phyloP scores from a whole-genome alignment of 2,329 filamentous ascomycete genomes.

The Epichloe coenophiala region DNA sequence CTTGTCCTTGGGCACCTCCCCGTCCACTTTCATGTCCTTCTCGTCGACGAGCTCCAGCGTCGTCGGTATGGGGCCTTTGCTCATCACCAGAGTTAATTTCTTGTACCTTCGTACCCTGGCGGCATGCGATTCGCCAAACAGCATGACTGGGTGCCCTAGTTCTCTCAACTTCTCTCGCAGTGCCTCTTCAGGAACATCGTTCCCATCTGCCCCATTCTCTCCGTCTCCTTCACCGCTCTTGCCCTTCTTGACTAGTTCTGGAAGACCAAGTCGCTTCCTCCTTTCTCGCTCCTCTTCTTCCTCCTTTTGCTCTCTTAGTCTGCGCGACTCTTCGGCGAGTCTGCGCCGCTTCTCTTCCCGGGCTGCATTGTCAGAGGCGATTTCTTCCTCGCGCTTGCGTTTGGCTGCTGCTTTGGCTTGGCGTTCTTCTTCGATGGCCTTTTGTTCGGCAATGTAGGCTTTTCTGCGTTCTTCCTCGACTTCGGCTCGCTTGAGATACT shows the following conservation, averaged over 20 bases:
- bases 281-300: conserved; percentile 58
- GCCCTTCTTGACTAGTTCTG: conserved; percentile 44
- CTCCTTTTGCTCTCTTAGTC: conserved; percentile 57
- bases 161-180: conserved; percentile 54
- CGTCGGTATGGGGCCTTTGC: conserved; percentile 74
- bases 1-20: conserved; percentile 46
- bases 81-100: conserved; percentile 47
- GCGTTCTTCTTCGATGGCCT: conserved; percentile 56
- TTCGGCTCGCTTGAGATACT: conserved; percentile 77
- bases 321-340: conserved; percentile 68
- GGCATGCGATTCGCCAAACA: conserved; percentile 74
- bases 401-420: conserved; percentile 60
- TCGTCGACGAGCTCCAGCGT: conserved; percentile 68
- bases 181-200: conserved; percentile 60
- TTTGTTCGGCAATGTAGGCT: conserved; percentile 72
- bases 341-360: conserved; percentile 72
- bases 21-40: conserved; percentile 73
- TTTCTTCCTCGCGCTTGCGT: conserved; percentile 80
- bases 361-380: conserved; percentile 50
- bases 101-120: conserved; percentile 58
- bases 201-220: conserved; percentile 30
- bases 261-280: conserved; percentile 66
- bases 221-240: conserved; percentile 26
- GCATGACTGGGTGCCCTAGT: conserved; percentile 54
- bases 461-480: conserved; percentile 69